Evolutionary conservation across 192 early-diverging fungal species (phyloP), one percentile per base, ranked within the genome.

Genomic region (Lunasporangiospora selenospora): DNA sequence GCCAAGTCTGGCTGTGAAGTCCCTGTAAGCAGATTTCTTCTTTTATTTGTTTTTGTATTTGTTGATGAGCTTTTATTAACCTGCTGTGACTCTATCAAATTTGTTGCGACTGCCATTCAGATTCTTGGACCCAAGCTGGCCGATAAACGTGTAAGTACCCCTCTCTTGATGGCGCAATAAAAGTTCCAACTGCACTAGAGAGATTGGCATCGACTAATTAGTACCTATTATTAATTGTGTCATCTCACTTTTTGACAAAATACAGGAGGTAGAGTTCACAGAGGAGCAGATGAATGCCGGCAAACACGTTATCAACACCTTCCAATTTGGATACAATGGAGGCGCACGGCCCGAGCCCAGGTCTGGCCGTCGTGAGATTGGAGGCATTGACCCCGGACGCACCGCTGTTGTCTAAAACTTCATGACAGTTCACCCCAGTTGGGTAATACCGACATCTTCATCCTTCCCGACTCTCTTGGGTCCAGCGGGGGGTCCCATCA

Each of bases 111-210:
- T 18, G n/a, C 16, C 21, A 24, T 8, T 16, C 67, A 81, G 79
- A 67, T 64, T 23, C 77, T 93, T 42, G 91, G 91, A 4, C 91
- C 91, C 11, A 90, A 90, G 69, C 76, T 91, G 32, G 86, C 89
- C 3, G 89, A 90, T 19, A 87, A 86, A 60, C 82, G 66, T 44
- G 63, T 65, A 65, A 36, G 61, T 53, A 1, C 8, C 10, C 78
- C 69, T 30, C 59, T 77, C 24, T n/a, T 6, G 1, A 23, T 9
- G 13, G 4, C 46, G 26, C 21, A 45, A 7, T 3, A 13, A 15
- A 34, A 45, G 8, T 36, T 62, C 30, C 30, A 32, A 23, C 42
- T 21, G 3, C 24, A 32, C 26, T 42, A 64, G 24, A 11, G 21
- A 31, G 19, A 11, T n/a, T 40, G 47, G n/a, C n/a, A n/a, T n/a